Base-by-base conservation (phyloP, 495 filamentous ascomycete genomes). In the Aspergillus nanangensis region DNA sequence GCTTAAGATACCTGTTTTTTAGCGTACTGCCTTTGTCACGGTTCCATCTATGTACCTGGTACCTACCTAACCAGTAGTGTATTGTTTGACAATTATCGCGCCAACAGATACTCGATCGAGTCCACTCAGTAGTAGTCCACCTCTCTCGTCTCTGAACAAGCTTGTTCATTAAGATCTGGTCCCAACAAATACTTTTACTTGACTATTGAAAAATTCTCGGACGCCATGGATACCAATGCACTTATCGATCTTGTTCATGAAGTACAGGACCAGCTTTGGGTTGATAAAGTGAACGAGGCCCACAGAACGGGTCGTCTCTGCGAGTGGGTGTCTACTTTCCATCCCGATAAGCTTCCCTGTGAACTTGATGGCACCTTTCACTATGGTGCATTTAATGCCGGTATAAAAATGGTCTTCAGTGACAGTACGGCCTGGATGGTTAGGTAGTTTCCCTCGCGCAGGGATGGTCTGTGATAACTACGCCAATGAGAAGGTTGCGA, bases 401-500 rank as follows among this genome's bases (percentile, higher is more conserved):
- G 58, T 19, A 48, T 57, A 33, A 65, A 67, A 27, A 50, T 70
- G 35, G 44, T 60, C 10, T 71, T 71, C 45, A 44, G 50, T 32
- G 57, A 71, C 42, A 51, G 51, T 29, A 61, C 52, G 19, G 42
- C 53, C 34, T 68, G 61, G 64, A 56, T 68, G 45, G 58, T 72
- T 38, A n/a, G n/a, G n/a, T n/a, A 60, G 69, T 43, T 68, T 72
- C 44, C 65, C 69, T 50, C 60, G 65, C 10, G 50, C 51, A 24
- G 64, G 63, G 19, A 67, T 45, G 38, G 57, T 70, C 53, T 55
- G 46, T 48, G 55, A 48, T 18, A 50, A 51, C 22, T 56, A 58
- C 34, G 38, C 52, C 45, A 56, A 70, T 27, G 67, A 75, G 42
- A 74, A 75, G 48, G 61, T 75, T 44, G 52, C 59, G 10, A 75